Evolutionary conservation across 2,329 filamentous ascomycete species (phyloP), one percentile per base, ranked within the genome.

Genomic region (Aureobasidium lini): DNA sequence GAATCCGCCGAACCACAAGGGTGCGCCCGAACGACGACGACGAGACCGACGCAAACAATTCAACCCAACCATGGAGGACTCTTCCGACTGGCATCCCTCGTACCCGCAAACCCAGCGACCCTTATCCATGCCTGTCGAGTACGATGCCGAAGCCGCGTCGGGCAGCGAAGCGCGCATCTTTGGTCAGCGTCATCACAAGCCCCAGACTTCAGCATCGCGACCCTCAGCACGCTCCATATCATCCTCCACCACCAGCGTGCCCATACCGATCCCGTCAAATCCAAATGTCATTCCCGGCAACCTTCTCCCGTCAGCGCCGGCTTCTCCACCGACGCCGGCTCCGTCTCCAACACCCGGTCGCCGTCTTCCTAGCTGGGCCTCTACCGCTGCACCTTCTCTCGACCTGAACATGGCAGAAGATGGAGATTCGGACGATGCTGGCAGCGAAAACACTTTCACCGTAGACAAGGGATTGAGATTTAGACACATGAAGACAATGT

Each of bases 401-500:
- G 90, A 95, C 70, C 84, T 87, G 64, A 89, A 93, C 66, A 65
- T 68, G 29, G 69, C 70, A 31, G 60, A 71, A 11, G 66, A 71
- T 28, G 59, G 65, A 1, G 63, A 66, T n/a, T 62, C 66, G 16
- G 66, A 66, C 18, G 64, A 65, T 16, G 63, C 61, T 29, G 66
- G 64, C 53, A 66, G 61, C 16, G 48, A 63, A 7, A 63, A 64
- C 34, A 67, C 66, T 18, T 63, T 66, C 32, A 61, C 62, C 34
- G 64, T 64, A 6, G 68, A 56, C 40, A 60, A 52, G 64, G 65
- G 68, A 11, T 68, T 71, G 49, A 70, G 70, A 28, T 81, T 95
- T 58, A 81, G 89, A 64, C 86, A 91, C 69, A 85, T 94, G 60
- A 84, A 89, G 62, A 83, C 86, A 62, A 85, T 91, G 68, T 97